Base-by-base conservation (phyloP, 176 grass and related monocot genomes). In the maize (Zea mays) region DNA sequence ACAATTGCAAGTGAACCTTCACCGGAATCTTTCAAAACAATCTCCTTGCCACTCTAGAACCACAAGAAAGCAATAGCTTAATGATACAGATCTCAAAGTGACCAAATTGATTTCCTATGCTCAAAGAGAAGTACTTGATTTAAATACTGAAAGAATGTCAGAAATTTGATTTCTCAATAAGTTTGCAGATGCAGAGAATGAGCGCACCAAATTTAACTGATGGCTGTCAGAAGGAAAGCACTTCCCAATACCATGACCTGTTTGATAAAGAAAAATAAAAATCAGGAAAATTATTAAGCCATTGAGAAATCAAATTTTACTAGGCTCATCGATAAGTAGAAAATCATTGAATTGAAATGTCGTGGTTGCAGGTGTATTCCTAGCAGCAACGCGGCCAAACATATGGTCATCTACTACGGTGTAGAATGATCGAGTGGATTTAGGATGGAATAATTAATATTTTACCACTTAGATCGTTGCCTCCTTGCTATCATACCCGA, bases 1-100 rank as follows among this genome's bases (percentile, higher is more conserved):
- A 82, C 58, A 67, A 94, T 15, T 38, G 66, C 78, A 69, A 80
- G 44, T 40, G 82, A 79, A 77, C 47, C 70, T 64, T 83, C 78
- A 54, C 81, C 54, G 9, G 40, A 81, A 14, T 87, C 86, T 74
- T 86, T 84, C 46, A 73, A 38, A 48, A 80, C 75, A 59, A 88
- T 74, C 43, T 87, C 85, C 12, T 82, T 86, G 83, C 36, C 74
- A 12, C 68, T 81, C 87, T 90, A 77, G 42, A 15, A 54, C 37
- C 75, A 76, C 6, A 43, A 13, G 50, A 74, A 67, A 71, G 19
- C 52, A 57, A 15, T 33, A 65, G 15, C 7, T 63, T 59, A 19
- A 56, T 54, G 3, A 8, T 65, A 66, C 40, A 19, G 64, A 49
- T 52, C 36, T 52, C 27, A 44, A 35, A 36, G 62, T 46, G 59